A percentile compares a stretch with the other conserved stretches of the same genome.
Conservation (phyloP, 768 basidiomycete species). For the Termitomyces sp. region DNA sequence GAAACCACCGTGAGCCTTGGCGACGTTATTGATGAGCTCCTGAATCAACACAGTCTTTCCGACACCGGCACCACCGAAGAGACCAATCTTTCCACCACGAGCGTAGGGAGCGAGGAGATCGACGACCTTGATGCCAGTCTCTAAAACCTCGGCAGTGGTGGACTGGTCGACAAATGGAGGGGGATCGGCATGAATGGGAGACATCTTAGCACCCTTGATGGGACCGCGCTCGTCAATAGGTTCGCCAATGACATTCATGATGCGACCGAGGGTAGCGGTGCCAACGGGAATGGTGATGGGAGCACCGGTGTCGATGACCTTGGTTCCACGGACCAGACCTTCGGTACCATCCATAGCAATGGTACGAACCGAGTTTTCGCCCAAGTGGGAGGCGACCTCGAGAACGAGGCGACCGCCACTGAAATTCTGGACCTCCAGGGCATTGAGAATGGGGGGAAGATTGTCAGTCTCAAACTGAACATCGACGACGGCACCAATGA, state of each 20-base stretch:
- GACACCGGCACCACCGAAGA: slow-evolving; percentile 99
- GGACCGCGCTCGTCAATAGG: slow-evolving; percentile 99
- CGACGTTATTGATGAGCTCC: slow-evolving; percentile 99
- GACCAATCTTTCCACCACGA: slow-evolving; percentile 99
- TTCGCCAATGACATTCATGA: slow-evolving; percentile 99
- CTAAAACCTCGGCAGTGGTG: slow-evolving; percentile 96
- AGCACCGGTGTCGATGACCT: slow-evolving; percentile 93
- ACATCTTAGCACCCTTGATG: slow-evolving; percentile 91
- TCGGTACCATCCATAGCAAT: slow-evolving; percentile 99
- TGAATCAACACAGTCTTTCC: slow-evolving; percentile 99
- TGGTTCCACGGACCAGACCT: slow-evolving; percentile 98
- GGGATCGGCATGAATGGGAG: slow-evolving; percentile 95
- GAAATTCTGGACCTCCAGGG: slow-evolving; percentile 96
- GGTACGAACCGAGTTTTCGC: slow-evolving; percentile 98
- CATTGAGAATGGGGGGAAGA: slow-evolving; percentile 97
- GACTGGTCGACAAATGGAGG: slow-evolving; percentile 98
- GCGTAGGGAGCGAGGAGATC: slow-evolving; percentile 99
- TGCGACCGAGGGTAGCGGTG: slow-evolving; percentile 90
- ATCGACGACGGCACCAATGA: slow-evolving; percentile 99
- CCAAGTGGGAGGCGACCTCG: slow-evolving; percentile 97
- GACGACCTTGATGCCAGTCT: slow-evolving; percentile 99
- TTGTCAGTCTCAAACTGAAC: slow-evolving; percentile 95
- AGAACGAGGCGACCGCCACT: slow-evolving; percentile 95
- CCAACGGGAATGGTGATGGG: slow-evolving; percentile 98
- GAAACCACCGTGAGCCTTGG: slow-evolving; percentile 99